Conservation (phyloP, 331 rosid genomes). For the Arachis monticola region DNA sequence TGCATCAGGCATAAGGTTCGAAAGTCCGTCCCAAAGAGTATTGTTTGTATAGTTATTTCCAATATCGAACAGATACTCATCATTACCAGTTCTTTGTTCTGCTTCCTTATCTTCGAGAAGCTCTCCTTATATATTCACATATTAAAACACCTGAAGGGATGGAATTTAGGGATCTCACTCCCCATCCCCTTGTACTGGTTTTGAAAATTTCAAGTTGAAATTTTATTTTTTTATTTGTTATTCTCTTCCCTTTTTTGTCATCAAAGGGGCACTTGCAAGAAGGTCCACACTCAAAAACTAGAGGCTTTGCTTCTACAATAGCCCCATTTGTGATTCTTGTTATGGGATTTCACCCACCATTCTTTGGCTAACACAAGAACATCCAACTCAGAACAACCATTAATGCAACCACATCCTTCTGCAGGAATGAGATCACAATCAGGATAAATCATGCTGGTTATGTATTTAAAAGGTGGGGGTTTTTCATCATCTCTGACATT, state of each 20-base stretch:
- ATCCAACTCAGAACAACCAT: conserved; percentile 78
- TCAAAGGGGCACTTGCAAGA: conserved; percentile 77
- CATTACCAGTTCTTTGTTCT: conserved; percentile 77
- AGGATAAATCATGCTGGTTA: conserved; percentile 76
- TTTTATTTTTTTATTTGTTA: conserved; percentile 69
- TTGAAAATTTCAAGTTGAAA: conserved; percentile 85
- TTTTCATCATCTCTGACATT: conserved; percentile 77
- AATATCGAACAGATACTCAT: conserved; percentile 88
- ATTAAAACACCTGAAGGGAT: conserved; percentile 89
- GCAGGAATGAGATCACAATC: conserved; percentile 53
- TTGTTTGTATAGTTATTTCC: conserved; percentile 65
- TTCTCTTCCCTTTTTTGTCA: too few species aligned
- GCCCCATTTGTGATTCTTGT: conserved; percentile 74
- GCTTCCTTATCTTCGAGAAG: conserved; percentile 87
- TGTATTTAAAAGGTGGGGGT: conserved; percentile 75
- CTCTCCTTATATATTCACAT: conserved; percentile 91
- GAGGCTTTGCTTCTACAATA: conserved; percentile 82
- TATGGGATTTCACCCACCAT: conserved; percentile 93
- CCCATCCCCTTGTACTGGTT: conserved; percentile 86
- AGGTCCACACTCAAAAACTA: conserved; percentile 88
- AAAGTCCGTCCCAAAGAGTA: conserved; percentile 76
- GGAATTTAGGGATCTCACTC: conserved; percentile 86
- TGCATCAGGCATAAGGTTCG: conserved; percentile 57
- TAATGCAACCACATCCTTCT: conserved; percentile 68
- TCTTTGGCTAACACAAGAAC: conserved; percentile 75